Evolutionary conservation across 2,329 filamentous ascomycete genomes (phyloP).

Genomic region (Emergomyces orientalis): DNA sequence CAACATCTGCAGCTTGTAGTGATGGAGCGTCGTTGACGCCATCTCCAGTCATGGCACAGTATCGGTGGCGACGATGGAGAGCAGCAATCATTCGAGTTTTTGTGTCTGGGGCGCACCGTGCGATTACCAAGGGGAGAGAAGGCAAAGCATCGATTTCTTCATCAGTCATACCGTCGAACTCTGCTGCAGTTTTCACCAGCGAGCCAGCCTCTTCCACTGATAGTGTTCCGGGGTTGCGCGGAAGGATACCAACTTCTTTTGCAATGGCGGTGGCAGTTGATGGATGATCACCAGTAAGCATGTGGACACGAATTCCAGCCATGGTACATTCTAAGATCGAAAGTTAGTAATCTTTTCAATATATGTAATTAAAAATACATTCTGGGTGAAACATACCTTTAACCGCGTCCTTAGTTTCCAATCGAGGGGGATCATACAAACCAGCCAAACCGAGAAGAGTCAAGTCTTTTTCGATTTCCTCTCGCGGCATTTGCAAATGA

Average conservation of each 20-base stretch:
- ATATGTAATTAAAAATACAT: background rate
- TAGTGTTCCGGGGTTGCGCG: conserved; percentile 36
- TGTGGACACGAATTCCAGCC: conserved; percentile 50
- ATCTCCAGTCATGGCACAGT: conserved; percentile 81
- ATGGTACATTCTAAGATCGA: conserved; percentile 35
- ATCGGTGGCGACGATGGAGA: conserved; percentile 63
- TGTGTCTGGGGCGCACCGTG: conserved; percentile 73
- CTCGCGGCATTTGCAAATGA: conserved; percentile 35
- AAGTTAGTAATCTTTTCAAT: conserved; percentile 11
- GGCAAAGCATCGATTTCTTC: conserved; percentile 55
- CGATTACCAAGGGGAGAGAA: conserved; percentile 69
- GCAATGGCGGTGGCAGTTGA: conserved; percentile 50
- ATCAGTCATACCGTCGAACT: conserved; percentile 47
- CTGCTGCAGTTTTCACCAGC: conserved; percentile 47
- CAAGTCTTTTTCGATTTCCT: conserved; percentile 45
- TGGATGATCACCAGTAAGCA: conserved; percentile 50
- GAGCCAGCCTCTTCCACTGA: conserved; percentile 39
- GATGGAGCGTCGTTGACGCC: conserved; percentile 82
- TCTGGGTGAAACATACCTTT: conserved; percentile 21
- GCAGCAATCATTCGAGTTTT: conserved; percentile 90
- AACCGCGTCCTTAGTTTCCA: conserved; percentile 50
- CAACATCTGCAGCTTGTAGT: conserved; percentile 70
- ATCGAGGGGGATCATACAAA: conserved; percentile 52
- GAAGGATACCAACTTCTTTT: conserved; percentile 48
- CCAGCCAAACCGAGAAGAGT: conserved; percentile 51